phyloP scores from a whole-genome alignment of 768 basidiomycete species.

The Cubamyces sp. region DNA sequence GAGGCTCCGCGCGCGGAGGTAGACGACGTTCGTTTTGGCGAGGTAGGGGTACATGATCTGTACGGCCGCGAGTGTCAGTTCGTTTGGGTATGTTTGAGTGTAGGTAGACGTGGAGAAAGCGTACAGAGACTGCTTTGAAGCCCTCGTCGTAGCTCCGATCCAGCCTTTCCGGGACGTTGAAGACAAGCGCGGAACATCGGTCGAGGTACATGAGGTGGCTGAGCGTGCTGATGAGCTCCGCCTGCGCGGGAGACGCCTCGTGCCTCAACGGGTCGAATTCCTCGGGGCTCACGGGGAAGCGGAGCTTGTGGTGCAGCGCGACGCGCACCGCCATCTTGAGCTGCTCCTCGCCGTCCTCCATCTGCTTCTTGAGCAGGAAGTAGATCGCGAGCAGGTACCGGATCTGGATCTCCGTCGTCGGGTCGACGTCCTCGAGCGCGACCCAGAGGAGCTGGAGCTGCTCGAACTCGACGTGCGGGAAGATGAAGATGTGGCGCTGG shows the following conservation, averaged over 20 bases:
- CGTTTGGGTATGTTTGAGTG: background rate
- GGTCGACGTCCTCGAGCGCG: conserved; percentile 21
- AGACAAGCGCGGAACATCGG: conserved; percentile 27
- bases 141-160: conserved; percentile 26
- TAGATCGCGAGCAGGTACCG: conserved; percentile 30
- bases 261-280: conserved; percentile 13
- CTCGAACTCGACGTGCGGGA: conserved; percentile 15
- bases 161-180: conserved; percentile 22
- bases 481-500: conserved; percentile 22
- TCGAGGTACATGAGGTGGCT: conserved; percentile 32
- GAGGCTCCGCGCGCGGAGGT: conserved; percentile 25
- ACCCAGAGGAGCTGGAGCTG: conserved; percentile 21
- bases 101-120: background rate
- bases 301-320: conserved; percentile 19
- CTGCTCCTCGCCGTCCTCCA: conserved; percentile 28
- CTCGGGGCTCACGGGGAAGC: conserved; percentile 14
- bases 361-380: conserved; percentile 25
- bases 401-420: conserved; percentile 27
- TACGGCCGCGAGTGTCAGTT: background rate
- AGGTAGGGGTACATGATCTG: conserved; percentile 24
- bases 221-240: conserved; percentile 29
- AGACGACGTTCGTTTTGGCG: conserved; percentile 26
- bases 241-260: conserved; percentile 13
- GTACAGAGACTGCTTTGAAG: conserved; percentile 25
- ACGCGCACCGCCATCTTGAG: conserved; percentile 24